phyloP scores from a whole-genome alignment of 148 eudicot species.

The Chenopodium suecicum region DNA sequence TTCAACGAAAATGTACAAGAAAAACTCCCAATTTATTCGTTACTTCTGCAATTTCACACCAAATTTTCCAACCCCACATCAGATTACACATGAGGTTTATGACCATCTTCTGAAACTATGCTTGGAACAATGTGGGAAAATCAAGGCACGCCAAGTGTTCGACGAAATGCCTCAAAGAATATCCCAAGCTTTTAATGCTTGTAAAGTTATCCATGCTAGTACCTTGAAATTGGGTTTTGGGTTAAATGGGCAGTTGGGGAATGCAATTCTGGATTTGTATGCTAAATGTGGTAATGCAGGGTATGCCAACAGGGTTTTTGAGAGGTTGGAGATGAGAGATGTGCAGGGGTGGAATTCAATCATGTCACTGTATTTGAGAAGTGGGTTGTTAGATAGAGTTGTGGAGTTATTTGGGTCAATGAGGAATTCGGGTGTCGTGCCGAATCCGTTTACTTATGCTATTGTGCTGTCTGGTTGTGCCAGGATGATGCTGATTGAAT shows the following conservation, averaged over 20 bases:
- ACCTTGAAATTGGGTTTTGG: slow-evolving; percentile 53
- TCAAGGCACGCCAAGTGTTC: slow-evolving; percentile 54
- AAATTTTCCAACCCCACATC: not conserved
- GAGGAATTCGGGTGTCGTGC: slow-evolving; percentile 41
- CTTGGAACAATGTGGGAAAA: slow-evolving; percentile 49
- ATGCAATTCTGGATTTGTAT: slow-evolving; percentile 73
- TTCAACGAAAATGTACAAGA: slow-evolving; percentile 14
- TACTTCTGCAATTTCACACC: slow-evolving; percentile 12
- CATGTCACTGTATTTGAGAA: slow-evolving; percentile 57
- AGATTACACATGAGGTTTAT: slow-evolving; percentile 7
- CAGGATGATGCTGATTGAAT: slow-evolving; percentile 37
- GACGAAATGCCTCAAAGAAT: slow-evolving; percentile 75
- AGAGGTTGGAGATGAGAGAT: slow-evolving; percentile 48
- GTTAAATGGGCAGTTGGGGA: slow-evolving; percentile 52
- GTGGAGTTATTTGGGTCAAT: slow-evolving; percentile 42
- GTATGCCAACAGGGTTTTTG: slow-evolving; percentile 54
- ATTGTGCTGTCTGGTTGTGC: slow-evolving; percentile 70
- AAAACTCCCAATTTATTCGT: slow-evolving; percentile 18
- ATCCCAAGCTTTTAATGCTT: slow-evolving; percentile 23
- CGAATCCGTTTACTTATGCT: slow-evolving; percentile 72
- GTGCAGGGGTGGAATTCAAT: slow-evolving; percentile 74
- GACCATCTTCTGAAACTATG: slow-evolving; percentile 38
- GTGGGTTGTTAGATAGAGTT: slow-evolving; percentile 46
- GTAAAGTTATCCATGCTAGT: slow-evolving; percentile 47
- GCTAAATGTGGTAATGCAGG: slow-evolving; percentile 67